These are phyloP conservation scores for Malassezia japonica DNA, from an alignment of 1,284 basidiomycete genomes.

Conservation along the genomic window DNA sequence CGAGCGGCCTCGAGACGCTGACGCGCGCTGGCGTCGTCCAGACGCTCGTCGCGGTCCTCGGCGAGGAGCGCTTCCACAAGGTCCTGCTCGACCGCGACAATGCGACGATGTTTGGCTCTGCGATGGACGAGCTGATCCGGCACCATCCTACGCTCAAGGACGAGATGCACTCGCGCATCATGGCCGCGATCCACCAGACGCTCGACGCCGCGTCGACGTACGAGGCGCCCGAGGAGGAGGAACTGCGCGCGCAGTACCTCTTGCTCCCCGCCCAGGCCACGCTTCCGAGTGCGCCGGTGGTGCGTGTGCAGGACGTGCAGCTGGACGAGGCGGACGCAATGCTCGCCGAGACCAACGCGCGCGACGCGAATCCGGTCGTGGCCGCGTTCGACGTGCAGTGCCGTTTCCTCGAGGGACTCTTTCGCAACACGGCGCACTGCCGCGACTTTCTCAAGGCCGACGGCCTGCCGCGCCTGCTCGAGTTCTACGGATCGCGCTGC, in stretches of 20 bases:
- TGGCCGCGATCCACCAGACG: conserved; percentile 15
- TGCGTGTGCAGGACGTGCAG: background rate
- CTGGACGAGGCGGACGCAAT: conserved; percentile 21
- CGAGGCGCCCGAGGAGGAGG: conserved; percentile 42
- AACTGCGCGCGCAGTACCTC: conserved; percentile 23
- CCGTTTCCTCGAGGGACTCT: conserved; percentile 68
- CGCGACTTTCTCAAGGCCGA: conserved; percentile 77
- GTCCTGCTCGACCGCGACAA: conserved; percentile 89
- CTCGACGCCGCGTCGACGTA: conserved; percentile 62
- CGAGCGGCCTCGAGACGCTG: conserved; percentile 73
- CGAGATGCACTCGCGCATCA: conserved; percentile 55
- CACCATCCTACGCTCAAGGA: conserved; percentile 87
- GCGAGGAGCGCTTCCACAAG: conserved; percentile 72
- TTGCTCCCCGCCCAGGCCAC: conserved; percentile 20
- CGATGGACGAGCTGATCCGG: conserved; percentile 88
- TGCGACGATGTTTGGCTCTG: conserved; percentile 72
- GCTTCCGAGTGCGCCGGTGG: background rate
- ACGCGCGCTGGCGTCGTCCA: conserved; percentile 65
- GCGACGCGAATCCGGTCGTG: conserved; percentile 29
- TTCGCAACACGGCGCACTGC: conserved; percentile 76
- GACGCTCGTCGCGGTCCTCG: conserved; percentile 74
- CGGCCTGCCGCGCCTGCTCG: conserved; percentile 66
- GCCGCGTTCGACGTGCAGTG: conserved; percentile 38
- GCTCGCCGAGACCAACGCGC: conserved; percentile 27
- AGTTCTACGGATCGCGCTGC: conserved; percentile 71